phyloP scores from a whole-genome alignment of 2,329 filamentous ascomycete species.

The Acrocalymma vagum region DNA sequence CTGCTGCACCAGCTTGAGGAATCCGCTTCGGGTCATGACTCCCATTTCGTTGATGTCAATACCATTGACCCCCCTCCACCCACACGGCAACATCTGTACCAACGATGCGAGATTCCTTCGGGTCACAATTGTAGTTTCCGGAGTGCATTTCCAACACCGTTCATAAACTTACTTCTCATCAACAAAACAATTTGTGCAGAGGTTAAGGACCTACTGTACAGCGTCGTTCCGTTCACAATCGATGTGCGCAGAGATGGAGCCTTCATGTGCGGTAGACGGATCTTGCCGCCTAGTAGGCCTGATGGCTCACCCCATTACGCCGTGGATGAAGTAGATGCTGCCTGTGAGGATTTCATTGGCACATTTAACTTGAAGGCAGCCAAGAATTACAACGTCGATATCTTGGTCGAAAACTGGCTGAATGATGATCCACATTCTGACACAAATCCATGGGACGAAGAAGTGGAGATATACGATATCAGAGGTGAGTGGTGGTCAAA shows the following conservation, averaged over 20 bases:
- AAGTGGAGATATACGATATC: slow-evolving; percentile 48
- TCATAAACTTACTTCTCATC: slow-evolving; percentile 31
- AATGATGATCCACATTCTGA: not conserved
- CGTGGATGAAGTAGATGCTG: slow-evolving; percentile 21
- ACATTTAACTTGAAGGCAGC: slow-evolving; percentile 37
- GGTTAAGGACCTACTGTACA: slow-evolving; percentile 38
- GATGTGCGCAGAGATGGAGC: slow-evolving; percentile 41
- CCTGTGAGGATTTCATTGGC: slow-evolving; percentile 32
- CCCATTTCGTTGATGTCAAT: not conserved
- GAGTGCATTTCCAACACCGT: slow-evolving; percentile 25
- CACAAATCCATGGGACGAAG: slow-evolving; percentile 35
- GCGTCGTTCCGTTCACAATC: slow-evolving; percentile 36
- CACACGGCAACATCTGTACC: not conserved
- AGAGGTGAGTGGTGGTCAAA: slow-evolving; percentile 21
- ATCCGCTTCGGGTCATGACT: not conserved
- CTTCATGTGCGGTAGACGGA: slow-evolving; percentile 41
- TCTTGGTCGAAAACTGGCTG: slow-evolving; percentile 36
- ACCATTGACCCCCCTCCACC: not conserved
- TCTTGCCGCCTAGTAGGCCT: slow-evolving; percentile 36
- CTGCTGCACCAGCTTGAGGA: slow-evolving; percentile 15
- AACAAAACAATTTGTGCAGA: slow-evolving; percentile 37
- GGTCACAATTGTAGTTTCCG: too few species aligned
- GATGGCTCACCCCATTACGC: slow-evolving; percentile 32
- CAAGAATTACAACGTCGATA: slow-evolving; percentile 44
- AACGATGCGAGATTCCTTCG: too few species aligned